phyloP scores from a whole-genome alignment of 768 basidiomycete species.

The Lactarius sanguifluus region DNA sequence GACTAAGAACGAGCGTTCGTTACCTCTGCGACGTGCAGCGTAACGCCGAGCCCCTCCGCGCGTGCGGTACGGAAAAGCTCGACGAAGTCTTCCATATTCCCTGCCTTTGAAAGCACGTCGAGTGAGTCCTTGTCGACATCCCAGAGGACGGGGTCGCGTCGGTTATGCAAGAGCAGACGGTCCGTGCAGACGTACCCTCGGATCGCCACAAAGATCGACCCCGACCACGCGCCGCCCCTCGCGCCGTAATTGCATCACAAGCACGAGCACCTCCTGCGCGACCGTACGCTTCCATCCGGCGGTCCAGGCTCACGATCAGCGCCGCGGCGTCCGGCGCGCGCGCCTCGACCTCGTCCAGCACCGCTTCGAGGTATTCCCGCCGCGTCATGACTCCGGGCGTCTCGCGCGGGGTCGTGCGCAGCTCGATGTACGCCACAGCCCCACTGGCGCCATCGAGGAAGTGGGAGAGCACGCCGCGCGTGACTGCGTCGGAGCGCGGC shows the following conservation, averaged over 20 bases:
- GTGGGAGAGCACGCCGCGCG: constrained; percentile 60
- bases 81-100: constrained; percentile 53
- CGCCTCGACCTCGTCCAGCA: constrained; percentile 63
- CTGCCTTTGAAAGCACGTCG: constrained; percentile 39
- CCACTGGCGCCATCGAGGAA: constrained; percentile 51
- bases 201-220: constrained; percentile 80
- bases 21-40: constrained; percentile 83
- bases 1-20: not conserved
- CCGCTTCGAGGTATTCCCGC: constrained; percentile 58
- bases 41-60: constrained; percentile 64
- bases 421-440: constrained; percentile 72
- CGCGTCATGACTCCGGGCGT: constrained; percentile 55
- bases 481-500: constrained; percentile 51
- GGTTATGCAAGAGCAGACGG: not conserved
- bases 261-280: constrained; percentile 54
- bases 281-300: constrained; percentile 56
- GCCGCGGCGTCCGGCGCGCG: constrained; percentile 52
- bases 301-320: constrained; percentile 74
- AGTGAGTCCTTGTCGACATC: not conserved
- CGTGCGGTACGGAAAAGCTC: constrained; percentile 55
- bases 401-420: constrained; percentile 75
- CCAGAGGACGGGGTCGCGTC: too few species aligned
- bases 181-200: constrained; percentile 38
- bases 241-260: constrained; percentile 54
- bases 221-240: constrained; percentile 69